phyloP scores from a whole-genome alignment of 768 basidiomycete genomes.

The Phanerochaete carnosa region DNA sequence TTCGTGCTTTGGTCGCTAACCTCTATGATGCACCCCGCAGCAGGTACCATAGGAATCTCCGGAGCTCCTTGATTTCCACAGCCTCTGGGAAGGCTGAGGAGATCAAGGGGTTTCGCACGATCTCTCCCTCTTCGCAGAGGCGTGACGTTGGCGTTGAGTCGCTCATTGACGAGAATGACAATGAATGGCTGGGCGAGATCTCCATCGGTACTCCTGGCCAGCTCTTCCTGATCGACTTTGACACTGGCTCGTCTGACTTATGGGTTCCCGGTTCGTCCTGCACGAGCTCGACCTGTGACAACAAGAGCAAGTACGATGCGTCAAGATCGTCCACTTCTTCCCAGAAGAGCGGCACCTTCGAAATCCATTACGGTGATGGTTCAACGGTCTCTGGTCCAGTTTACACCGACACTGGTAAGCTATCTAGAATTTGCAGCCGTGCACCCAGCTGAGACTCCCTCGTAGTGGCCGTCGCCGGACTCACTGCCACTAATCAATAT shows the following conservation, averaged over 20 bases:
- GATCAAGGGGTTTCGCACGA: conserved; percentile 25
- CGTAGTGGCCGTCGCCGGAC: conserved; percentile 39
- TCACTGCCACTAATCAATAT: conserved; percentile 32
- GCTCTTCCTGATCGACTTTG: conserved; percentile 18
- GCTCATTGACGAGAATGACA: conserved; percentile 32
- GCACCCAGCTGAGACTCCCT: neutral
- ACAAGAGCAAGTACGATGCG: conserved; percentile 12
- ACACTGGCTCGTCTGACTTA: conserved; percentile 23
- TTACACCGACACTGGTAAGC: conserved; percentile 32
- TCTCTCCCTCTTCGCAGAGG: conserved; percentile 20
- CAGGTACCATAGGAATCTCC: conserved; percentile 38
- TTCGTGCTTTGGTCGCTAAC: neutral
- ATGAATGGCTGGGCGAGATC: conserved; percentile 40
- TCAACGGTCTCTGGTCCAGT: conserved; percentile 31
- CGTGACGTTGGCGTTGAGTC: conserved; percentile 21
- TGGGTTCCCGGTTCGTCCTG: conserved; percentile 19
- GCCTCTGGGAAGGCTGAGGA: conserved; percentile 24
- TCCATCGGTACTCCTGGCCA: conserved; percentile 20
- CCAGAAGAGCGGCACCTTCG: conserved; percentile 27
- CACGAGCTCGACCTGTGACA: conserved; percentile 12
- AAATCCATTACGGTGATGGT: conserved; percentile 38
- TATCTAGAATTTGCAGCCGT: neutral
- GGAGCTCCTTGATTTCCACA: conserved; percentile 32
- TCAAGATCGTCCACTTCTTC: conserved; percentile 25
- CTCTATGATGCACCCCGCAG: conserved; percentile 13